A percentile compares a stretch with the other conserved stretches of the same genome.
phyloP scores from a whole-genome alignment of 2,329 filamentous ascomycete species.

The Stachybotrys elegans region DNA sequence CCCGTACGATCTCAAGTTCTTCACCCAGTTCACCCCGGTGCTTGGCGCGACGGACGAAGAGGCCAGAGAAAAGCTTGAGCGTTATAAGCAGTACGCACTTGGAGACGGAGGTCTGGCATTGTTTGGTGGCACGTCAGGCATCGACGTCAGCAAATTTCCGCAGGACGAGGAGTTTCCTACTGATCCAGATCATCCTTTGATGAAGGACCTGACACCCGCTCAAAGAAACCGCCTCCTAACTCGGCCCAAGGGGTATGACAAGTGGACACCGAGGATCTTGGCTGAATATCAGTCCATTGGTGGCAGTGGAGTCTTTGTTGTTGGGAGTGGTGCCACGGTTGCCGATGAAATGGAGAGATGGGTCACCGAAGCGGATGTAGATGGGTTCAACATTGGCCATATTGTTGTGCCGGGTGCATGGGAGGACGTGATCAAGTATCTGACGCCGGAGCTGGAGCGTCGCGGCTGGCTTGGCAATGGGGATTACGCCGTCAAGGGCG shows the following conservation, averaged over 20 bases:
- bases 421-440: conserved; percentile 24
- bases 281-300: conserved; percentile 37
- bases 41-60: conserved; percentile 46
- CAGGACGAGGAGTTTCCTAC: conserved; percentile 1
- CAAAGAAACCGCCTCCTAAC: not conserved
- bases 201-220: not conserved
- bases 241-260: conserved; percentile 12
- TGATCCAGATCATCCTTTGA: too few species aligned
- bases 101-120: conserved; percentile 50
- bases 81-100: conserved; percentile 46
- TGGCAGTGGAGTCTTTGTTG: conserved; percentile 27
- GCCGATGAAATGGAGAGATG: conserved; percentile 40
- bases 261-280: conserved; percentile 40
- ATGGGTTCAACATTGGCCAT: conserved; percentile 36
- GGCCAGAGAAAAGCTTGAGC: conserved; percentile 45
- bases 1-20: conserved; percentile 52
- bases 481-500: not conserved
- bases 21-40: conserved; percentile 44
- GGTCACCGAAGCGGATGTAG: conserved; percentile 36
- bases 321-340: conserved; percentile 34
- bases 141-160: conserved; percentile 44
- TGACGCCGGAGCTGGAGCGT: conserved; percentile 22
- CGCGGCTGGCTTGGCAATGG: conserved; percentile 20
- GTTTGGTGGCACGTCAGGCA: conserved; percentile 54
- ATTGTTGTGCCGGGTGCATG: conserved; percentile 35